These are phyloP conservation scores for Arabis hirsuta DNA, from an alignment of 345 rosid genomes.

Conservation along the genomic window DNA sequence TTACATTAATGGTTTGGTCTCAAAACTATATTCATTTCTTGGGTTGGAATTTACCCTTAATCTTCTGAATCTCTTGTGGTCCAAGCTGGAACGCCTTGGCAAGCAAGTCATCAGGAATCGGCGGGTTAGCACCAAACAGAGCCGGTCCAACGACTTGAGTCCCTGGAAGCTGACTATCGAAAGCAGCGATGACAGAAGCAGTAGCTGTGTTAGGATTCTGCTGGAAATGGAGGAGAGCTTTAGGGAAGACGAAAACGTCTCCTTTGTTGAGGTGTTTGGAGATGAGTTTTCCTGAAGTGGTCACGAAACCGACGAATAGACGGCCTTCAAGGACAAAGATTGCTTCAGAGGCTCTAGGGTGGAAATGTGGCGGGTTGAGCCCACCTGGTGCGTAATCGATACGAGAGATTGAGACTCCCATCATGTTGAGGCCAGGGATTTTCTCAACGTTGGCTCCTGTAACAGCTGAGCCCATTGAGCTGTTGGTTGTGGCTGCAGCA, in stretches of 20 bases:
- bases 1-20: not conserved
- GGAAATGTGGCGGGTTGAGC: slow-evolving; percentile 52
- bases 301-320: slow-evolving; percentile 60
- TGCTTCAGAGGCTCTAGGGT: slow-evolving; percentile 56
- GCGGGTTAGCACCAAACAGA: slow-evolving; percentile 53
- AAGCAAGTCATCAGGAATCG: slow-evolving; percentile 55
- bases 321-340: slow-evolving; percentile 62
- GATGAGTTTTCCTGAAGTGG: slow-evolving; percentile 52
- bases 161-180: slow-evolving; percentile 66
- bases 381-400: slow-evolving; percentile 60
- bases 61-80: slow-evolving; percentile 46
- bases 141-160: slow-evolving; percentile 52
- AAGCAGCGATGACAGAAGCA: slow-evolving; percentile 59
- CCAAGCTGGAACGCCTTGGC: slow-evolving; percentile 55
- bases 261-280: slow-evolving; percentile 61
- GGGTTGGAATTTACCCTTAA: slow-evolving; percentile 54
- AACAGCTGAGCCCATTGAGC: slow-evolving; percentile 28
- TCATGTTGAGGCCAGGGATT: slow-evolving; percentile 46
- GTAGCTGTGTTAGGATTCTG: slow-evolving; percentile 47
- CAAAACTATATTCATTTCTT: slow-evolving; percentile 43
- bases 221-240: slow-evolving; percentile 63
- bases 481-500: slow-evolving; percentile 36
- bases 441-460: slow-evolving; percentile 45
- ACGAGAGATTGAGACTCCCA: slow-evolving; percentile 46
- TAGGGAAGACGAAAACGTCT: slow-evolving; percentile 60